Percentiles rank a stretch among this genome's conserved stretches.
Evolutionary conservation across 2,329 filamentous ascomycete genomes (phyloP).

Genomic region (Microdochium bolleyi): DNA sequence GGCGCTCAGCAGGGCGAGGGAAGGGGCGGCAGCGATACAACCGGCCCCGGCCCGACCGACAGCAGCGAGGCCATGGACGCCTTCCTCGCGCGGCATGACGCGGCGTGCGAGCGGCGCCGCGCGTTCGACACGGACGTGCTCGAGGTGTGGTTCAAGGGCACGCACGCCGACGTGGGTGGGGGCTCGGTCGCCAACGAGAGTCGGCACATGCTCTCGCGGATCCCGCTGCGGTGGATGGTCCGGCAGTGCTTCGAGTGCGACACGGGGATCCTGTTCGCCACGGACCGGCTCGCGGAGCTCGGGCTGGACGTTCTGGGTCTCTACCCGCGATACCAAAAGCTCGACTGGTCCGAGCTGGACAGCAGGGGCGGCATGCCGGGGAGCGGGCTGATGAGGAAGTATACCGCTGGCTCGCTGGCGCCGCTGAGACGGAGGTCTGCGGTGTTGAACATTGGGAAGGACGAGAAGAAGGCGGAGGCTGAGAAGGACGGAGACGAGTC

Average conservation of each 20-base stretch:
- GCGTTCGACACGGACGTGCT: slow-evolving; percentile 14
- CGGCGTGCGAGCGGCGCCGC: slow-evolving; percentile 6
- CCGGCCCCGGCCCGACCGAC: slow-evolving; percentile 6
- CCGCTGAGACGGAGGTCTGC: slow-evolving; percentile 20
- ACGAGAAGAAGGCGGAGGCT: slow-evolving; percentile 11
- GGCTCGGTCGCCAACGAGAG: slow-evolving; percentile 30
- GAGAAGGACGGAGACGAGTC: neutral
- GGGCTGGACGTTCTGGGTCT: slow-evolving; percentile 32
- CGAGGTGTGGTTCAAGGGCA: slow-evolving; percentile 34
- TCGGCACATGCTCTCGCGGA: slow-evolving; percentile 32
- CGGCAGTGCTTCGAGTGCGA: slow-evolving; percentile 36
- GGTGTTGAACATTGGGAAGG: slow-evolving; percentile 12
- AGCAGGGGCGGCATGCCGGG: slow-evolving; percentile 18
- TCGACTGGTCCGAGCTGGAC: slow-evolving; percentile 13
- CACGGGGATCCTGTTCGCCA: slow-evolving; percentile 33
- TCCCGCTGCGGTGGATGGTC: slow-evolving; percentile 38
- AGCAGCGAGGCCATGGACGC: slow-evolving; percentile 10
- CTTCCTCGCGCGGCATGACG: slow-evolving; percentile 6
- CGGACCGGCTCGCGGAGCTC: slow-evolving; percentile 26
- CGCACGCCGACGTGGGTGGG: slow-evolving; percentile 34
- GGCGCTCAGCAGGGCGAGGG: neutral
- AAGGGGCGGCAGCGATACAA: slow-evolving; percentile 5
- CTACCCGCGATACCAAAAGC: slow-evolving; percentile 26
- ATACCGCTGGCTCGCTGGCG: slow-evolving; percentile 20
- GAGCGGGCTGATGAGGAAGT: slow-evolving; percentile 23